Evolutionary conservation across 208 protist genomes (phyloP).

Genomic region (Trypanosomatidae sp.): DNA sequence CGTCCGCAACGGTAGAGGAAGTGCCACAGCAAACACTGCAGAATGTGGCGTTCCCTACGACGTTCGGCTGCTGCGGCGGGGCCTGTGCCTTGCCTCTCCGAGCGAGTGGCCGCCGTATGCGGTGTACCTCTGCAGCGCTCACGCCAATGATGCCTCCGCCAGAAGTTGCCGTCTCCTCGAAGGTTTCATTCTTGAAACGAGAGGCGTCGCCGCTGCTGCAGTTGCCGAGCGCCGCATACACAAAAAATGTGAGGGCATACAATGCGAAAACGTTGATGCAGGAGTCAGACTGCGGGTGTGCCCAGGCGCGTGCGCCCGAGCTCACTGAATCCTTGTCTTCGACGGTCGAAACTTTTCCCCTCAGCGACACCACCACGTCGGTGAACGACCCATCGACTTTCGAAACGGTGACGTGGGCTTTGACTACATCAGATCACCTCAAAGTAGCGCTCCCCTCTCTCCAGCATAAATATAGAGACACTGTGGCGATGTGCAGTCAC

Average conservation of each 20-base stretch:
- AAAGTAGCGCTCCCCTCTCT: conserved; percentile 1
- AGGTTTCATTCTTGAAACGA: background rate
- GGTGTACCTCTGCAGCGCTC: background rate
- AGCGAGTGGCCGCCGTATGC: background rate
- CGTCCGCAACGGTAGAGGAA: conserved; percentile 35
- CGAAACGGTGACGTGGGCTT: background rate
- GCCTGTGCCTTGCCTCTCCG: conserved; percentile 19
- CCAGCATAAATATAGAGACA: conserved; percentile 5
- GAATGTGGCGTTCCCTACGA: conserved; percentile 59
- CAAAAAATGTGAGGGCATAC: background rate
- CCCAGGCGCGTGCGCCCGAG: background rate
- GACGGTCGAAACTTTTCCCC: background rate
- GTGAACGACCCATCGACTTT: background rate
- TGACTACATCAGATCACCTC: conserved; percentile 4
- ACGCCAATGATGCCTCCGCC: background rate
- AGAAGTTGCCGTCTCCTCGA: background rate
- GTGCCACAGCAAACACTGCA: conserved; percentile 78
- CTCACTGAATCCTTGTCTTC: background rate
- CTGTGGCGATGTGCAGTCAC: background rate
- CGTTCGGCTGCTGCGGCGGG: conserved; percentile 42
- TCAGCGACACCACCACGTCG: conserved; percentile 3
- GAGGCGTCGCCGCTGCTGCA: background rate
- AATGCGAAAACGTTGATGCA: background rate
- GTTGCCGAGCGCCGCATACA: background rate
- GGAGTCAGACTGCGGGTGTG: background rate